These are phyloP conservation scores for Macrocystidia cucumis DNA, from an alignment of 1,284 basidiomycete species.

Conservation along the genomic window DNA sequence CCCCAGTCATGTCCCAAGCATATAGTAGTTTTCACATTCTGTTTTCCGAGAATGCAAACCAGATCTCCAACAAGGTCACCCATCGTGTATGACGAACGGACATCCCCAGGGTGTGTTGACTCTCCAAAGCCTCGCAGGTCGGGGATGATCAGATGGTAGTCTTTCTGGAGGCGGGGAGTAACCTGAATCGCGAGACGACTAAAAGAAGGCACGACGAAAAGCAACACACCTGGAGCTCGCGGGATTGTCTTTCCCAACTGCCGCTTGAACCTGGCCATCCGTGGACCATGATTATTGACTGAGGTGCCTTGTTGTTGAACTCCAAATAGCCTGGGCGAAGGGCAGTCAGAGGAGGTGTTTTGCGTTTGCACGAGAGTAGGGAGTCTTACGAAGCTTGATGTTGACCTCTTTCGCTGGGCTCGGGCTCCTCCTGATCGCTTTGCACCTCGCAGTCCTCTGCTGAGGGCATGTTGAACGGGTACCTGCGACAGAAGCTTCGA, in stretches of 20 bases:
- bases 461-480: too few relatives aligned
- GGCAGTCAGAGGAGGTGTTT: too few relatives aligned
- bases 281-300: conserved; percentile 57
- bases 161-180: too few relatives aligned
- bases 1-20: conserved; percentile 76
- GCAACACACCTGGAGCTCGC: conserved; percentile 43
- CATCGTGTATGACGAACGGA: conserved; percentile 48
- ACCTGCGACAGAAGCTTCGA: too few relatives aligned
- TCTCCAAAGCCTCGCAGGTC: conserved; percentile 62
- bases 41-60: conserved; percentile 48
- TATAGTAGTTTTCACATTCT: conserved; percentile 36
- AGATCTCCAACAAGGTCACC: conserved; percentile 54
- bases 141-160: conserved; percentile 52
- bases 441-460: conserved; percentile 27
- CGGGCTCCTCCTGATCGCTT: conserved; percentile 28
- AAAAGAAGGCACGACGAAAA: conserved; percentile 1
- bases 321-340: conserved; percentile 53
- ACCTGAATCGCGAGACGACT: conserved; percentile 4
- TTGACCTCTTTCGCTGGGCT: conserved; percentile 14
- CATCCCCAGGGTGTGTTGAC: conserved; percentile 57
- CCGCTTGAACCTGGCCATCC: conserved; percentile 73
- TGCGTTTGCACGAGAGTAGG: background rate
- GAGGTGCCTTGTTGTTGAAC: conserved; percentile 41
- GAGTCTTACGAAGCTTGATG: conserved; percentile 27
- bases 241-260: conserved; percentile 61